Conservation (phyloP, 192 early-diverging fungal genomes). For the Entomortierella beljakovae region DNA sequence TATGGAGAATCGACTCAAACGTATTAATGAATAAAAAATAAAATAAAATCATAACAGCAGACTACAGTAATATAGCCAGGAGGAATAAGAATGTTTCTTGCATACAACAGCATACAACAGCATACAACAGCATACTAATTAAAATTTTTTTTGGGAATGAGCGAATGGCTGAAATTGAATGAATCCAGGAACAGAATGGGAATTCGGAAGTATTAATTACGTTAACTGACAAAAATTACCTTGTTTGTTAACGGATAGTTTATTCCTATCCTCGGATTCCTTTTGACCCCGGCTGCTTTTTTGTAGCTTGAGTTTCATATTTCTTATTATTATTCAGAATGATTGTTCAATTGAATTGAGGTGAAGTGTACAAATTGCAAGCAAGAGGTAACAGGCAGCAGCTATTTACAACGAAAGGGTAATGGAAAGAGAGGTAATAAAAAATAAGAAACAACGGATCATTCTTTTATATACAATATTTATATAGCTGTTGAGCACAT, state of each 20-base stretch:
- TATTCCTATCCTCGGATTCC: constrained; percentile 16
- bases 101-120: too few species aligned
- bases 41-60: too few species aligned
- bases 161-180: not conserved
- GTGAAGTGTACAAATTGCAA: too few species aligned
- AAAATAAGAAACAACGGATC: not conserved
- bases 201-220: not conserved
- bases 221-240: constrained; percentile 6
- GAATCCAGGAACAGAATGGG: not conserved
- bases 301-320: constrained; percentile 37
- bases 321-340: not conserved
- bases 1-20: too few species aligned
- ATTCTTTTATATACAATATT: too few species aligned
- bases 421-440: not conserved
- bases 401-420: not conserved
- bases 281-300: constrained; percentile 20
- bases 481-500: too few species aligned
- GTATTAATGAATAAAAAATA: too few species aligned
- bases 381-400: not conserved
- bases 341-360: too few species aligned
- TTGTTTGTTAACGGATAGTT: constrained; percentile 5
- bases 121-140: too few species aligned
- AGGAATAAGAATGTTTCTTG: too few species aligned
- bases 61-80: too few species aligned
- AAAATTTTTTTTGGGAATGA: not conserved